Evolutionary conservation across 192 early-diverging fungal genomes (phyloP).

Genomic region (Umbelopsis sp.): DNA sequence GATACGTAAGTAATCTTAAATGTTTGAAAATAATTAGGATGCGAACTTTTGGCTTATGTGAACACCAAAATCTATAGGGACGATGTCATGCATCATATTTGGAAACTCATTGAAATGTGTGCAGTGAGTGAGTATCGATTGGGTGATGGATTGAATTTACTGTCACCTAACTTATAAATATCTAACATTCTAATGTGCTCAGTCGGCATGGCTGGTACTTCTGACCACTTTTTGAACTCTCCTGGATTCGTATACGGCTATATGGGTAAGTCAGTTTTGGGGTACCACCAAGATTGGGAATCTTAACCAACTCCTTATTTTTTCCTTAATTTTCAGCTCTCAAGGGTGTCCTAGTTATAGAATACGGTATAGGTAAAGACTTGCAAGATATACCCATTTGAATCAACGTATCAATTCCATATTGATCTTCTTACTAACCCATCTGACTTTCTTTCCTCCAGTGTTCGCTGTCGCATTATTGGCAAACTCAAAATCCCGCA

Average conservation of each 20-base stretch:
- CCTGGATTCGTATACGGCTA: slow-evolving; percentile 45
- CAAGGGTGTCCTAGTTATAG: slow-evolving; percentile 43
- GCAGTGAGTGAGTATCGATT: slow-evolving; percentile 37
- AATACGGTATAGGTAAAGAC: slow-evolving; percentile 45
- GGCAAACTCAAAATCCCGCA: slow-evolving; percentile 36
- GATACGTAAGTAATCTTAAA: slow-evolving; percentile 33
- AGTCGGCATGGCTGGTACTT: slow-evolving; percentile 46
- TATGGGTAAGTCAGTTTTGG: slow-evolving; percentile 18
- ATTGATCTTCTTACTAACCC: too few species aligned
- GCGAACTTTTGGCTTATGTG: too few species aligned
- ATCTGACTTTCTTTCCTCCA: background rate
- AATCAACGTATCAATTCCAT: background rate
- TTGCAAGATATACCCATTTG: background rate
- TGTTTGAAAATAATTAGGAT: too few species aligned
- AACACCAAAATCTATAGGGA: slow-evolving; percentile 27
- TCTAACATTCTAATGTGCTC: slow-evolving; percentile 25
- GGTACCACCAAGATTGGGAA: background rate
- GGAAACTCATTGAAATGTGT: slow-evolving; percentile 38
- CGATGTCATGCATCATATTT: slow-evolving; percentile 39
- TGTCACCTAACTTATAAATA: background rate
- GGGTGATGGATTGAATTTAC: background rate
- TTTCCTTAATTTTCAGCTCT: slow-evolving; percentile 14
- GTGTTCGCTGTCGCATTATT: slow-evolving; percentile 30
- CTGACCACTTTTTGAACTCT: slow-evolving; percentile 45
- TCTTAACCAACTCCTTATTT: background rate